Evolutionary conservation across 106 monocot species (phyloP).

Genomic region (Agapanthus africanus): DNA sequence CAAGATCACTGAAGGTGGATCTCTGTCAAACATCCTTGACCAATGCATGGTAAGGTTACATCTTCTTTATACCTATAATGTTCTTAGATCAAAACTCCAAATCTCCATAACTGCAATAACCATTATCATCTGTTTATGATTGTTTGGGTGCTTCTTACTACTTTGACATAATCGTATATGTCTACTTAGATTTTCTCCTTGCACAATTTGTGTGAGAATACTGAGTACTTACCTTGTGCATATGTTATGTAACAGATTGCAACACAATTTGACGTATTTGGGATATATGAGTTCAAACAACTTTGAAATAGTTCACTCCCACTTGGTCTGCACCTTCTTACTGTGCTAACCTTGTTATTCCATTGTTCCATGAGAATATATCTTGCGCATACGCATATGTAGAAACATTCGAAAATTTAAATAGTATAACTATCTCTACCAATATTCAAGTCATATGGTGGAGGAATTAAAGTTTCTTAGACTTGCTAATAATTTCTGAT

Average conservation of each 20-base stretch:
- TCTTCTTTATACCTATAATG: background rate
- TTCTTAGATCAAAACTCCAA: background rate
- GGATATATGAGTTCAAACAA: background rate
- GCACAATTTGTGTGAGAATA: background rate
- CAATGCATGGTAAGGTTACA: slow-evolving; percentile 78
- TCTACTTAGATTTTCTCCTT: background rate
- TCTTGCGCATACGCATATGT: background rate
- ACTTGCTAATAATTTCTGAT: background rate
- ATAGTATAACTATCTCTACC: background rate
- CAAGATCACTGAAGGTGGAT: slow-evolving; percentile 79
- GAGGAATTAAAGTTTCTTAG: background rate
- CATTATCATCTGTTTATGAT: background rate
- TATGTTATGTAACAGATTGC: background rate
- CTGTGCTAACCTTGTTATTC: background rate
- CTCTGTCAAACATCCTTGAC: slow-evolving; percentile 81
- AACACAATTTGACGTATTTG: background rate
- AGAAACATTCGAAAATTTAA: background rate
- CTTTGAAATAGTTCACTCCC: background rate
- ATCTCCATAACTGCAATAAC: background rate
- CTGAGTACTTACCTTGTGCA: background rate
- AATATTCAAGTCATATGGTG: no score
- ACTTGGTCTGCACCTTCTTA: background rate
- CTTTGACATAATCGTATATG: background rate
- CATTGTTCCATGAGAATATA: background rate
- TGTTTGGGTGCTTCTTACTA: background rate